Evolutionary conservation across 176 grass and related monocot genomes (phyloP), one percentile per base, ranked within the genome.

Genomic region (Aegilops sharonensis): DNA sequence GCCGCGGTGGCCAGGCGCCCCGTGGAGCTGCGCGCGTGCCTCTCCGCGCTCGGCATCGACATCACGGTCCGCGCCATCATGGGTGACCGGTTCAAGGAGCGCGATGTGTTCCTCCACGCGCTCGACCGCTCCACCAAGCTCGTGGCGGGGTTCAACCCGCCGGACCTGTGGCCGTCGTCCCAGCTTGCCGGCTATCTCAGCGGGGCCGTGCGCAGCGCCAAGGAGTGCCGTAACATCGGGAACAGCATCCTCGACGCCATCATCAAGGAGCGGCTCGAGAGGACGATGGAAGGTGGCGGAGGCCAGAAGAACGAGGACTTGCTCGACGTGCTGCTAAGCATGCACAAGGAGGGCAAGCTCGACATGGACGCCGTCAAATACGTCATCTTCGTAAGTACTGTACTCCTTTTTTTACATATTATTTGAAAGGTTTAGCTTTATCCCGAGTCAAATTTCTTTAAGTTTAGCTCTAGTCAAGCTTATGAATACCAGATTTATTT

Each of bases 91-190:
- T 90, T 84, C 88, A 85, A 79, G 84, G 68, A 93, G 57, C 82
- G 83, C 25, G 75, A 89, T 7, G 57, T 69, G 39, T 91, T 93
- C 77, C 43, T 95, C 9, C 24, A n/a, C 32, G 68, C 34, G 8
- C 75, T 86, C 23, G 67, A 72, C 17, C 39, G 59, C 1, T 43
- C 66, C 5, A 21, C 84, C 61, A 21, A 62, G 52, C 32, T 91
- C 5, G 0, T 65, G 43, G 43, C 11, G 43, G 11, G 43, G 43
- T 47, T 47, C 43, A 47, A 47, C 43, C 43, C 43, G 43, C 81
- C 82, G 2, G 94, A 95, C 50, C 64, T 93, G 56, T 93, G 89
- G 83, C 89, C 92, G 39, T 93, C 92, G 3, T 71, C 78, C 32
- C 32, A 83, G 20, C 65, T 93, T 34, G 81, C 71, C 47, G 35